Evolutionary conservation across 2,329 filamentous ascomycete genomes (phyloP), one percentile per base, ranked within the genome.

Genomic region (Podosphaera fusca): DNA sequence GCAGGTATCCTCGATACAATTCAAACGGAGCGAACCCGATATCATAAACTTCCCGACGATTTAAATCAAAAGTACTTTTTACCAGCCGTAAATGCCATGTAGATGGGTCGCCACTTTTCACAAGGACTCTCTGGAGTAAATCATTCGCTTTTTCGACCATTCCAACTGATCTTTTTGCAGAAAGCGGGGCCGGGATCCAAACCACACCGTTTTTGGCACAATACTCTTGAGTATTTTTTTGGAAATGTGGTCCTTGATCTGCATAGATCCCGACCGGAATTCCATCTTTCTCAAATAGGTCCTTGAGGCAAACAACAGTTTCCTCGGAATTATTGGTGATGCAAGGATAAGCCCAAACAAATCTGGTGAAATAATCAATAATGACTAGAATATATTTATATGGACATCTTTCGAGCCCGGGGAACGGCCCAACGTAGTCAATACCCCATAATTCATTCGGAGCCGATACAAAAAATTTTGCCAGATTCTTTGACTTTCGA

Each of bases 321-420:
- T 55, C 33, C 9, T 6, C 29, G 2, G 51, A 57, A 14, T 53
- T 29, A 30, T 34, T 30, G 5, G n/a, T 49, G 5, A 33, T 10
- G 6, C 14, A 50, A 29, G 57, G 40, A 6, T 55, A 42, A 1
- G 45, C 36, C 57, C 45, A 58, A 29, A 52, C 35, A 31, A 55
- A 58, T 7, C 53, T 9, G 1, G 49, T 46, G 38, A 57, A 55
- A 31, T 57, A 55, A 49, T 57, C 56, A 31, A 57, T 33, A 2
- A 38, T 30, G 8, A 57, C 33, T 3, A 57, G 50, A 4, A 57
- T 31, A 21, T 31, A 57, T 21, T 38, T 5, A 21, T 38, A 12
- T 12, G 47, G 21, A 38, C 33, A 14, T 6, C 29, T 21, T n/a
- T n/a, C 4, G 21, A 21, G 14, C 8, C 21, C 21, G 12, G 14